phyloP scores from a whole-genome alignment of 2,329 filamentous ascomycete species.

The Colletotrichum sp. region DNA sequence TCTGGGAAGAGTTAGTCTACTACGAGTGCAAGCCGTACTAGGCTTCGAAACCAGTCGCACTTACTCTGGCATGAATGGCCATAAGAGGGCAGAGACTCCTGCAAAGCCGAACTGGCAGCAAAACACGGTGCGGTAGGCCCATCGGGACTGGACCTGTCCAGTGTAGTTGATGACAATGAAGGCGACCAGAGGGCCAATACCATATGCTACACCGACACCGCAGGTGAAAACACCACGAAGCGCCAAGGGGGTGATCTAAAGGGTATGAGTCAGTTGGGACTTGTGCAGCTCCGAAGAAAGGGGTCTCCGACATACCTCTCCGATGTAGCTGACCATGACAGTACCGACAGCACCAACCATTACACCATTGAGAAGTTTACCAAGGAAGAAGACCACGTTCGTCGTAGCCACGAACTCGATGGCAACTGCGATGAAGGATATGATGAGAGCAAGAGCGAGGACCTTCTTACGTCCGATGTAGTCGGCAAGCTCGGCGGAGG shows the following conservation, averaged over 20 bases:
- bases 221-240: conserved; percentile 34
- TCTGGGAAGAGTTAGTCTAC: not conserved
- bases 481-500: conserved; percentile 35
- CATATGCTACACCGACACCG: conserved; percentile 31
- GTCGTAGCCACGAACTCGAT: conserved; percentile 46
- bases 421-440: conserved; percentile 42
- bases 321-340: conserved; percentile 34
- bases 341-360: conserved; percentile 32
- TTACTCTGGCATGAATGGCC: conserved; percentile 46
- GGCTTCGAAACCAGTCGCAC: not conserved
- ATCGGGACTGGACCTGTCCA: conserved; percentile 28
- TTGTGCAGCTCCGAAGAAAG: not conserved
- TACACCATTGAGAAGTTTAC: conserved; percentile 47
- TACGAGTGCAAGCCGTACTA: not conserved
- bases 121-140: conserved; percentile 40
- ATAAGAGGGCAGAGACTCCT: conserved; percentile 30
- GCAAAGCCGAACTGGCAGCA: conserved; percentile 39
- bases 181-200: conserved; percentile 34
- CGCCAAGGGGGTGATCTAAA: conserved; percentile 30
- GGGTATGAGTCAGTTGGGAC: not conserved
- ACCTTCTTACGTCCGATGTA: conserved; percentile 35
- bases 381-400: conserved; percentile 44
- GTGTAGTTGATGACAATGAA: conserved; percentile 37
- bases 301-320: conserved; percentile 28
- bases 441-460: conserved; percentile 36